Evolutionary conservation across 495 filamentous ascomycete genomes (phyloP).

Genomic region (Haplographium delicatum): DNA sequence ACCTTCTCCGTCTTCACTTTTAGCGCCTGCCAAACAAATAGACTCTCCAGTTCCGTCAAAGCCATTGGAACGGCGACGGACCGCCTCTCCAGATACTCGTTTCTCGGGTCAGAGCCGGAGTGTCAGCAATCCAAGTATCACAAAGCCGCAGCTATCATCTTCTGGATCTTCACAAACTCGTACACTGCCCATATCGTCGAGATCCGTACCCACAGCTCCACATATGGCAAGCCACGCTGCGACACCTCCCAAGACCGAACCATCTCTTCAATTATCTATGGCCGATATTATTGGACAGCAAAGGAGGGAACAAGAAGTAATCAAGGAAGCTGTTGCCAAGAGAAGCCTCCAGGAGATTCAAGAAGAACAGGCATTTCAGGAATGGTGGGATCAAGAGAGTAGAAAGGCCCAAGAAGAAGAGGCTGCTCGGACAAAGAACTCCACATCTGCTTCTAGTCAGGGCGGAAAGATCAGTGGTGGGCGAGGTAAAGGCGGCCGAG

Average conservation of each 20-base stretch:
- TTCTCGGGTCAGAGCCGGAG: constrained; percentile 43
- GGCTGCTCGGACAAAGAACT: constrained; percentile 33
- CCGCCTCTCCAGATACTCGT: constrained; percentile 51
- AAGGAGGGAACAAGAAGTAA: constrained; percentile 73
- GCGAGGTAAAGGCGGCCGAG: constrained; percentile 6
- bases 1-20: constrained; percentile 31
- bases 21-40: constrained; percentile 6
- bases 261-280: constrained; percentile 63
- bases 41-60: constrained; percentile 19
- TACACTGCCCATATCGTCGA: constrained; percentile 7
- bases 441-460: background rate
- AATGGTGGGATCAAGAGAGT: constrained; percentile 97
- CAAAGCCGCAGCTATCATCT: constrained; percentile 2
- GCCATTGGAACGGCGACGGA: constrained; percentile 30
- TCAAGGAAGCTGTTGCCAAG: constrained; percentile 79
- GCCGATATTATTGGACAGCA: constrained; percentile 88
- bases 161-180: constrained; percentile 7
- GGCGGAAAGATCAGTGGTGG: constrained; percentile 14
- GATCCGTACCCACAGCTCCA: constrained; percentile 32
- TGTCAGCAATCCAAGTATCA: constrained; percentile 13
- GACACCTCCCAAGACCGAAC: constrained; percentile 36
- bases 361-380: constrained; percentile 90
- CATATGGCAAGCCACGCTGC: constrained; percentile 43
- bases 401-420: constrained; percentile 61
- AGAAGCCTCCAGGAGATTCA: constrained; percentile 90